A percentile compares a stretch with the other conserved stretches of the same genome.
Conservation (phyloP, 192 early-diverging fungal genomes). For the Linnemannia zychae region DNA sequence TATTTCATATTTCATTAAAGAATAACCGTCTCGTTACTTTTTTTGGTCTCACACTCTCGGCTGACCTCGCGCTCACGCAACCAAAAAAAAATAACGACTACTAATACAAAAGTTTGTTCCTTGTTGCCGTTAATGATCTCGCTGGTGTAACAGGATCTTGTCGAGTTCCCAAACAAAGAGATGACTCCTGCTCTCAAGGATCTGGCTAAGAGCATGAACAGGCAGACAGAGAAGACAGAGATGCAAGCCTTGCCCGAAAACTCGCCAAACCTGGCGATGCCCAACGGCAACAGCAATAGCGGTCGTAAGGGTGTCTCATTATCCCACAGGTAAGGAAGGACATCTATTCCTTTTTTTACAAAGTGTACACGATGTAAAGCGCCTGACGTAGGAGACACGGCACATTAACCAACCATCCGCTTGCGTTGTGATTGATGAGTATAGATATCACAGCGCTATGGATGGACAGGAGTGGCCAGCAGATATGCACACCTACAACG, state of each 20-base stretch:
- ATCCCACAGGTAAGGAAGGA: slow-evolving; percentile 60
- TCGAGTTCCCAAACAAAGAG: slow-evolving; percentile 67
- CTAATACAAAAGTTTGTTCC: background rate
- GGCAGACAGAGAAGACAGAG: slow-evolving; percentile 36
- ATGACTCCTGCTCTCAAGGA: slow-evolving; percentile 53
- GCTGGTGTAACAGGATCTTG: slow-evolving; percentile 60
- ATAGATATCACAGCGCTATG: slow-evolving; percentile 70
- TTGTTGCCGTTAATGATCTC: slow-evolving; percentile 3
- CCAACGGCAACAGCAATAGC: slow-evolving; percentile 18
- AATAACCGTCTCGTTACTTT: background rate
- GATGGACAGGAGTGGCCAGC: slow-evolving; percentile 71
- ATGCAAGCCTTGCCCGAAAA: slow-evolving; percentile 58
- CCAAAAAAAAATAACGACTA: background rate
- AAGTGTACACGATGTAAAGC: background rate
- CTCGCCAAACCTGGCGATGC: slow-evolving; percentile 62
- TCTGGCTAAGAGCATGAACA: slow-evolving; percentile 42
- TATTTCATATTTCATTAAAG: slow-evolving; percentile 2
- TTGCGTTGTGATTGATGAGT: background rate
- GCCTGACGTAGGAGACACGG: background rate
- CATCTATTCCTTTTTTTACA: background rate
- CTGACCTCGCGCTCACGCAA: background rate
- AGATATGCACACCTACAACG: slow-evolving; percentile 84
- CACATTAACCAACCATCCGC: background rate
- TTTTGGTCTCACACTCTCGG: background rate
- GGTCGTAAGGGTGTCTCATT: slow-evolving; percentile 52